Evolutionary conservation across 305 asterid genomes (phyloP), one percentile per base, ranked within the genome.

Genomic region (Fraxinus sp.): DNA sequence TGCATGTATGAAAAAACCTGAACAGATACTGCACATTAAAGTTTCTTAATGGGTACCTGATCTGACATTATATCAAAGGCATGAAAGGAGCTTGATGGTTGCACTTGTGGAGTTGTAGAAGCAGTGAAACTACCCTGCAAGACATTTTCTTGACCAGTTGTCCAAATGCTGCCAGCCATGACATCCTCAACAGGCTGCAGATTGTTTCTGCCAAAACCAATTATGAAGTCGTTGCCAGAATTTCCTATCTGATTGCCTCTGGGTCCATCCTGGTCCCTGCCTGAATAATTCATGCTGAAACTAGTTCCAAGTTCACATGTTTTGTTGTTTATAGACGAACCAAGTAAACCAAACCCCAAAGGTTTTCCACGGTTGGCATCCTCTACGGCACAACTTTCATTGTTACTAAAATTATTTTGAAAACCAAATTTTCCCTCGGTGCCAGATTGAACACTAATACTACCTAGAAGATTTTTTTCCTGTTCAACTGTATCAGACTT

Each of bases 81-180:
- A 81, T 80, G 90, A 79, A 91, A 91, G 87, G 81, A 87, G 57
- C 85, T 89, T 78, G 98, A 83, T 36, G 94, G 79, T 73, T 87
- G 90, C 78, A 82, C 84, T 80, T 81, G 88, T 14, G 88, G 84
- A 74, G 79, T 79, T 79, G 90, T 82, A 84, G 87, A 73, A 85
- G 83, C 79, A 82, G 86, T 82, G 84, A 89, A 87, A 87, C 86
- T 82, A 70, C 85, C 87, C 39, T 86, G 93, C 85, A 89, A 84
- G 37, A 83, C 78, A 88, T 89, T 91, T 66, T 78, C 91, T 55
- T 79, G 91, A 83, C 90, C 87, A 5, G 90, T 73, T 87, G 92
- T 87, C 97, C 97, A 93, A 36, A 91, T 85, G 52, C 84, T 64
- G 62, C 87, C 89, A 85, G 88, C 83, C 85, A 80, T 66, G 55